Conservation (phyloP, 768 basidiomycete genomes). For the Mycena vitilis region DNA sequence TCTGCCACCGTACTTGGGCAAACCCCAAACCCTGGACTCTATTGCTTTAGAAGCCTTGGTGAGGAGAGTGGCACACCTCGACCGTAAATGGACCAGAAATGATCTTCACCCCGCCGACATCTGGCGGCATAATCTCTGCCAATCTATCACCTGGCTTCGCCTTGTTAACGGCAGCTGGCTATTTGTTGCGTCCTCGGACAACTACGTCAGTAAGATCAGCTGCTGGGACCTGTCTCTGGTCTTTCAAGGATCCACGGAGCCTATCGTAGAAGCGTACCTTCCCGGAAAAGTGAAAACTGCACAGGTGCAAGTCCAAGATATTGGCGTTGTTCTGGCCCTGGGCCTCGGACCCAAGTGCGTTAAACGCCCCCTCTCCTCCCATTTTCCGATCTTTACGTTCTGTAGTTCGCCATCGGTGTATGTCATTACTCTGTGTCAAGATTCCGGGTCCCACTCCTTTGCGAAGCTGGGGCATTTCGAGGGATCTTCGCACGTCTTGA, state of each 20-base stretch:
- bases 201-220: constrained; percentile 17
- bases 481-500: constrained; percentile 19
- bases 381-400: not conserved
- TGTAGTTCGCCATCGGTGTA: constrained; percentile 3
- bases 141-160: constrained; percentile 33
- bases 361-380: no score
- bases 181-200: constrained; percentile 31
- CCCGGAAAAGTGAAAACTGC: constrained; percentile 24
- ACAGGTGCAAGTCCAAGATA: constrained; percentile 16
- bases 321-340: constrained; percentile 24
- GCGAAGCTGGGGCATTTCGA: constrained; percentile 11
- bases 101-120: not conserved
- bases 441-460: constrained; percentile 1
- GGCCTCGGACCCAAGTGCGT: constrained; percentile 22
- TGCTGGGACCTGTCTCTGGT: constrained; percentile 29
- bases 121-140: constrained; percentile 13
- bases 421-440: constrained; percentile 10
- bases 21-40: not conserved
- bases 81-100: not conserved
- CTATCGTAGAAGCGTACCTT: constrained; percentile 26
- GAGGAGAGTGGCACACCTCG: not conserved
- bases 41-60: constrained; percentile 5
- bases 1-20: constrained; percentile 10
- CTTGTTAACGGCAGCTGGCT: constrained; percentile 24
- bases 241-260: constrained; percentile 11